Base-by-base conservation (phyloP, 2,329 filamentous ascomycete species). In the Stemphylium lycopersici region DNA sequence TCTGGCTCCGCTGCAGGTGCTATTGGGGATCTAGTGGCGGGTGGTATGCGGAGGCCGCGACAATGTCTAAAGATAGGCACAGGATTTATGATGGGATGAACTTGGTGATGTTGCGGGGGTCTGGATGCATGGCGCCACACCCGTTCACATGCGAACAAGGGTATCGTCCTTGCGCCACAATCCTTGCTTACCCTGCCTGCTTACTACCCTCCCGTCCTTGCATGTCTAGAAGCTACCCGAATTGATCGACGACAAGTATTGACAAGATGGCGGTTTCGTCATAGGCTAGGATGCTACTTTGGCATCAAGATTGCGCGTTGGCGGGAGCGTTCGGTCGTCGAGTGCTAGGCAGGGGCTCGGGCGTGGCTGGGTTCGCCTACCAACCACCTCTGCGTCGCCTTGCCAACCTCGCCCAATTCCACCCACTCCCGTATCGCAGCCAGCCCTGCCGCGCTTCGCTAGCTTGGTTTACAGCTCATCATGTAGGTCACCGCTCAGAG, bases 391-490 rank as follows among this genome's bases (percentile, higher is more conserved):
- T 33, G 44, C 51, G 50, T 57, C 65, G 37, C 52, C 63, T 39
- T 44, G 55, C 69, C 72, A 74, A 69, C 71, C 71, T 72, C 71
- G 58, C 54, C 55, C 53, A 67, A 70, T 61, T 59, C 56, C 63
- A 55, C 43, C 71, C 67, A 74, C 69, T 70, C 67, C 53, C 66
- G 60, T 45, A 46, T 56, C 51, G 59, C 57, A 59, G 54, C 24
- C 55, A 47, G 52, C 40, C 40, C 41, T 33, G 47, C 24, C 61
- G 54, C 65, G 65, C 68, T 63, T 63, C 52, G 49, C 50, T 56
- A 37, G 52, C 59, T 52, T 57, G 56, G 48, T 53, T 57, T 54
- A 45, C 50, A 62, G 56, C 52, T 60, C 58, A 61, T 63, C 58
- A 68, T 62, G 66, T 66, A 68, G 58, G 60, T 63, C 45, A 41